phyloP scores from a whole-genome alignment of 371 early-diverging fungal genomes.

The Pancytospora epiphaga region DNA sequence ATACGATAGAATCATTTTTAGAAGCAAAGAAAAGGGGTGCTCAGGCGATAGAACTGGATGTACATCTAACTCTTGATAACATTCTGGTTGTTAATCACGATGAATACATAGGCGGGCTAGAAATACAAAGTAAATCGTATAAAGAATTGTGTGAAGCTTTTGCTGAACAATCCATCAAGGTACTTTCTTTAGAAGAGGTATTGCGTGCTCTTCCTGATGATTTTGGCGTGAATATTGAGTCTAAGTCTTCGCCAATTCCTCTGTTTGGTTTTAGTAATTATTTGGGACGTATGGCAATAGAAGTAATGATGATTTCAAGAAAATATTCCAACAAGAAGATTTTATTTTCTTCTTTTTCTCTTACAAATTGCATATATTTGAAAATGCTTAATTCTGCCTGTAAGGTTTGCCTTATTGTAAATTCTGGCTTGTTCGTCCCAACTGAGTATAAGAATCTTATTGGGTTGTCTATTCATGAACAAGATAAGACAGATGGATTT shows the following conservation, averaged over 20 bases:
- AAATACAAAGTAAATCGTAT: conserved; percentile 8
- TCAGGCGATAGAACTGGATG: conserved; percentile 82
- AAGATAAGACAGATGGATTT: not conserved
- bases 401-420: conserved; percentile 10
- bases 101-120: conserved; percentile 65
- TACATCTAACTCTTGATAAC: conserved; percentile 79
- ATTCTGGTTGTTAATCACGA: conserved; percentile 85
- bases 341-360: conserved; percentile 36
- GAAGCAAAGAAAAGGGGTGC: conserved; percentile 75
- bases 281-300: not conserved
- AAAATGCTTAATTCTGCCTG: conserved; percentile 10
- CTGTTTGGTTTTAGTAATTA: not conserved
- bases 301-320: not conserved
- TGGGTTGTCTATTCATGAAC: too few relatives aligned
- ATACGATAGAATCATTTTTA: conserved; percentile 76
- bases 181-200: conserved; percentile 62
- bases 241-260: conserved; percentile 74
- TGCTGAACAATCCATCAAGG: conserved; percentile 32
- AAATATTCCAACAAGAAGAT: conserved; percentile 13
- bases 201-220: conserved; percentile 61
- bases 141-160: conserved; percentile 12
- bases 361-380: not conserved
- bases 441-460: too few relatives aligned
- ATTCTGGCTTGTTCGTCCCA: not conserved
- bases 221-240: conserved; percentile 82